Base-by-base conservation (phyloP, 257 asterid genomes). In the Plantago ovata region DNA sequence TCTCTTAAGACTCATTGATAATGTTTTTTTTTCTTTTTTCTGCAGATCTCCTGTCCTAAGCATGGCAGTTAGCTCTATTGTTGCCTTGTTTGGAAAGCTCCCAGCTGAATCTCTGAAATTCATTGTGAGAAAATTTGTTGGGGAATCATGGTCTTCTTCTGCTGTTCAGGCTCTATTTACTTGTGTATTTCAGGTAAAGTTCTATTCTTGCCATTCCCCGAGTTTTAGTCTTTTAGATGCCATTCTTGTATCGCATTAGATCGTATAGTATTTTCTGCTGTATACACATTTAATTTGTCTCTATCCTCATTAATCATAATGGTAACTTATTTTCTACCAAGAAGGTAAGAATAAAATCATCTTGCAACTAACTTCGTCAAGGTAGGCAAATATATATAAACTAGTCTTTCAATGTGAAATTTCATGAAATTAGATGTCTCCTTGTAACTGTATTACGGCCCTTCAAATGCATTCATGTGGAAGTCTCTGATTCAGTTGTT, bases 141-240 rank as follows among this genome's bases (percentile, higher is more conserved):
- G 87, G 47, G 80, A 79, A 56, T 67, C 76, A 41, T 92, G 96
- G 94, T 83, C 94, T 47, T 64, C 89, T 65, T 50, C 81, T 44
- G 88, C 96, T 10, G 69, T 80, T 60, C 88, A 81, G 38, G 79
- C 75, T 67, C 61, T 92, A 22, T 69, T 82, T 71, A 66, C 80
- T 36, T 82, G 74, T 69, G 77, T 83, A 52, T 79, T 92, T 64
- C 76, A 82, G 95, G 98, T 92, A 59, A 47, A 57, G 19, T 21
- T 70, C 57, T 55, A 8, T 61, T 70, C n/a, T 60, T 61, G 52
- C 70, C 60, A 44, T 65, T 66, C 18, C 22, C 28, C 40, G 53
- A 45, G 53, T 62, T 41, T 59, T 33, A 43, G n/a, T 20, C 4
- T 62, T 41, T 59, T 33, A 43, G n/a, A 24, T 6, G 62, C 9